Conservation (phyloP, 2,329 filamentous ascomycete genomes). For the Alternaria atra region DNA sequence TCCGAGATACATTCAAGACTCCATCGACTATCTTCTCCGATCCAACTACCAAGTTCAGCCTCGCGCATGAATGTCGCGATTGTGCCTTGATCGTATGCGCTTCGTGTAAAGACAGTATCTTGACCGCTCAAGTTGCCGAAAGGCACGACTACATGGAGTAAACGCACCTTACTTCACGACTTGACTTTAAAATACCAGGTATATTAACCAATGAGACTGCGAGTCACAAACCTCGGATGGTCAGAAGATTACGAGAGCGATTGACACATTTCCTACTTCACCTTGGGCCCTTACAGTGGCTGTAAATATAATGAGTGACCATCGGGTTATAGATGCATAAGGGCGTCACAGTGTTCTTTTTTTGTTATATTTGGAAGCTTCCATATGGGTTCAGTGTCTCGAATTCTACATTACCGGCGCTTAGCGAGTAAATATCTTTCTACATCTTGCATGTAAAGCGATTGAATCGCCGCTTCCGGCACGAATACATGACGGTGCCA, state of each 20-base stretch:
- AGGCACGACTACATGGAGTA: background rate
- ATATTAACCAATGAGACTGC: too few relatives aligned
- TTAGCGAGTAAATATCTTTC: background rate
- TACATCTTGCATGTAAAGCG: background rate
- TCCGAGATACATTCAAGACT: background rate
- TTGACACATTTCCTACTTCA: background rate
- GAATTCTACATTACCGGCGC: background rate
- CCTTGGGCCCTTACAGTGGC: background rate
- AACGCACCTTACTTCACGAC: background rate
- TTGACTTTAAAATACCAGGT: too few relatives aligned
- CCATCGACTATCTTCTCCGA: background rate
- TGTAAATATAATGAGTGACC: background rate
- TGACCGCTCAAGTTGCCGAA: constrained; percentile 7
- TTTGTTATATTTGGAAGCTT: background rate
- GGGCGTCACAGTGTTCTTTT: background rate
- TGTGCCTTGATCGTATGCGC: constrained; percentile 39
- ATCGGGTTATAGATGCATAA: background rate
- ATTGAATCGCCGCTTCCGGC: too few relatives aligned
- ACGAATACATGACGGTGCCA: too few relatives aligned
- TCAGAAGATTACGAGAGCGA: too few relatives aligned
- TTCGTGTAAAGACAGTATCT: constrained; percentile 26
- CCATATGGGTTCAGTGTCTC: too few relatives aligned
- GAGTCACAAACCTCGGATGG: too few relatives aligned
- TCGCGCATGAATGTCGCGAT: constrained; percentile 35
- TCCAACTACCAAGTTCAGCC: constrained; percentile 21